Evolutionary conservation across 78 protist genomes (phyloP), one percentile per base, ranked within the genome.

Genomic region (Dictyostelium capitatum): DNA sequence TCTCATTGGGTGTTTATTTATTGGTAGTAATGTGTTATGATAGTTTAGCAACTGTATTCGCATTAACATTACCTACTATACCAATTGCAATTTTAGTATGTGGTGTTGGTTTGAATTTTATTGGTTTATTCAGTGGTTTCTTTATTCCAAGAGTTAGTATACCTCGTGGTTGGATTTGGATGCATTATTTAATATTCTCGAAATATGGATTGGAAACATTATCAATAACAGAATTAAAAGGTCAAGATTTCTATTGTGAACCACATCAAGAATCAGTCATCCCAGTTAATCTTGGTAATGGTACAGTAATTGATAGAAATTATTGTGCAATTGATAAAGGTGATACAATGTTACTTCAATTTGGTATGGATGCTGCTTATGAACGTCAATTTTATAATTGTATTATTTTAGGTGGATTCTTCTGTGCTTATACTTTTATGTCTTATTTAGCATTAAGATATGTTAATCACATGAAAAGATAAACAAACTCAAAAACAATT

Each of bases 101-200:
- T 64, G 83, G 84, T 65, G 80, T 87, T 75, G 78, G 84, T 6
- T 57, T 87, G 12, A 87, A 87, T 51, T 77, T 87, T 56, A 57
- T 77, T n/a, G 93, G 93, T 64, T 70, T 87, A 11, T 87, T 87
- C 51, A 84, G 84, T 54, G 93, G 84, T 41, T 87, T 87, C 79
- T 87, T 87, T 32, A 87, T 87, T 50, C 84, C 84, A 47, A 59
- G 30, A 0, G 30, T 9, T 4, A 20, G 23, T 6, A 74, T 87
- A 50, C 75, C 75, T 14, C 50, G 53, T 5, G 93, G 73, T 11
- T 87, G 93, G 93, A 74, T 59, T 25, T 87, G 74, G 74, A 87
- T 87, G 93, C 78, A 87, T 57, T 77, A 78, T 69, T 37, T 77
- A 11, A 70, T 80, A 0, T 74, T 74, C 54, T 59, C 93, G 32